phyloP scores from a whole-genome alignment of 208 protist species.

The Zelonia costaricensis region DNA sequence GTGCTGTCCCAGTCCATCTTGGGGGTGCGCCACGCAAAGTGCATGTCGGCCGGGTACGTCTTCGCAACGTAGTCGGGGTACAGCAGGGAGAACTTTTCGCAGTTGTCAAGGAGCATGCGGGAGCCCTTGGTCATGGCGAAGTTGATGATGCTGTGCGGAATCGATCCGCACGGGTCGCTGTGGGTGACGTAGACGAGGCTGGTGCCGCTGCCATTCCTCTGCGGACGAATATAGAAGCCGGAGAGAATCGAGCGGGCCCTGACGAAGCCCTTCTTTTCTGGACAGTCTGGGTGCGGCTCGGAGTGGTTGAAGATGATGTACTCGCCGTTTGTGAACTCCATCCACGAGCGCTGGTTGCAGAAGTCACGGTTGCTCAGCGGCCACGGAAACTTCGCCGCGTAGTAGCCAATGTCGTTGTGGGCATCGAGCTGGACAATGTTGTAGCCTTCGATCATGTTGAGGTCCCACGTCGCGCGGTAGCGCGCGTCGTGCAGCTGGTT shows the following conservation, averaged over 20 bases:
- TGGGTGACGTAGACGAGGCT: slow-evolving; percentile 84
- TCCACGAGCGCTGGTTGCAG: slow-evolving; percentile 92
- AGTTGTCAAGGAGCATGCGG: slow-evolving; percentile 60
- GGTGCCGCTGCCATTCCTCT: slow-evolving; percentile 33
- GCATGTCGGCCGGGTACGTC: slow-evolving; percentile 56
- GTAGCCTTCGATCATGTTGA: slow-evolving; percentile 85
- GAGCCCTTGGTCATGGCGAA: slow-evolving; percentile 69
- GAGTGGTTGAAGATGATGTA: slow-evolving; percentile 94
- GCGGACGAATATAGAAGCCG: slow-evolving; percentile 81
- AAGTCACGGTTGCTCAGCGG: slow-evolving; percentile 89
- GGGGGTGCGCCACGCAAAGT: slow-evolving; percentile 73
- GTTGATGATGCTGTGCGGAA: slow-evolving; percentile 83
- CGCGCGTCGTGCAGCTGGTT: slow-evolving; percentile 85
- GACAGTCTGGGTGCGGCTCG: slow-evolving; percentile 72
- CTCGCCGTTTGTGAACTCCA: slow-evolving; percentile 89
- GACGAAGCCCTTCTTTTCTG: slow-evolving; percentile 75
- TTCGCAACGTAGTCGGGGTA: no score
- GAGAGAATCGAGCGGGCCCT: slow-evolving; percentile 82
- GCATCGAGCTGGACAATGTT: slow-evolving; percentile 81
- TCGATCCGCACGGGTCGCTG: slow-evolving; percentile 83
- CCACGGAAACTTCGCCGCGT: slow-evolving; percentile 86
- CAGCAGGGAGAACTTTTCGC: slow-evolving; percentile 58
- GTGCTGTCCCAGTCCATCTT: slow-evolving; percentile 84
- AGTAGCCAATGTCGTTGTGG: slow-evolving; percentile 93
- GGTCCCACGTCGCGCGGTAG: slow-evolving; percentile 87